These are phyloP conservation scores for Naganishia albida DNA, from an alignment of 1,284 basidiomycete species.

Conservation along the genomic window DNA sequence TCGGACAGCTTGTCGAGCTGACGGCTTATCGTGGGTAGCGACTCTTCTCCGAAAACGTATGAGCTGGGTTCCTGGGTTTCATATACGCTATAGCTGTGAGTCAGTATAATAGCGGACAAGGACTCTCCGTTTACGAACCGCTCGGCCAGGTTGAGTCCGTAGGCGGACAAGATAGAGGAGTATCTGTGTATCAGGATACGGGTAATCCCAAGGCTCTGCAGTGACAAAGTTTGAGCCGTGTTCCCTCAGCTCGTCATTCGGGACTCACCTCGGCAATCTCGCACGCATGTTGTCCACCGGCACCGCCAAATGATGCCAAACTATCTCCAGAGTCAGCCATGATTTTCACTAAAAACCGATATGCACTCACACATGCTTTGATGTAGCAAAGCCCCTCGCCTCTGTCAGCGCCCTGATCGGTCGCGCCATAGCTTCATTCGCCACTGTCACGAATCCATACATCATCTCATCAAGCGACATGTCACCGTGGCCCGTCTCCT, in stretches of 20 bases:
- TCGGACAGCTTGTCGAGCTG: constrained; percentile 69
- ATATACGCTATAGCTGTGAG: constrained; percentile 61
- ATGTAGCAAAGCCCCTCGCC: constrained; percentile 79
- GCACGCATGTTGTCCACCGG: constrained; percentile 89
- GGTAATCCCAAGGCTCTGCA: constrained; percentile 66
- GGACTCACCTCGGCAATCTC: constrained; percentile 64
- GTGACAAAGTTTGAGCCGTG: not conserved
- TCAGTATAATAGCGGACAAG: not conserved
- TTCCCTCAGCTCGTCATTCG: not conserved
- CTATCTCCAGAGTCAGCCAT: constrained; percentile 48
- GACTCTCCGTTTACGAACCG: constrained; percentile 58
- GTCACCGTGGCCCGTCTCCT: constrained; percentile 53
- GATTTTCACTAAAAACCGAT: too few species aligned
- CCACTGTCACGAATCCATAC: constrained; percentile 76
- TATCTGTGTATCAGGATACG: constrained; percentile 83
- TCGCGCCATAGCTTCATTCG: constrained; percentile 85
- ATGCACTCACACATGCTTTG: constrained; percentile 69
- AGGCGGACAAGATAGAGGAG: constrained; percentile 84
- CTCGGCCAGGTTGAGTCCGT: constrained; percentile 84
- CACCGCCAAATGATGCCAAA: constrained; percentile 85
- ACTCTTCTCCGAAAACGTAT: constrained; percentile 61
- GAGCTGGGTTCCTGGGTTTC: constrained; percentile 86
- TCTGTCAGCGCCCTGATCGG: constrained; percentile 91
- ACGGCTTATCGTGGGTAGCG: constrained; percentile 58
- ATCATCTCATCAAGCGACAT: constrained; percentile 80